A percentile compares a stretch with the other conserved stretches of the same genome.
phyloP scores from a whole-genome alignment of 1,139 yeast genomes.

The Nakaseomyces nivariensis region DNA sequence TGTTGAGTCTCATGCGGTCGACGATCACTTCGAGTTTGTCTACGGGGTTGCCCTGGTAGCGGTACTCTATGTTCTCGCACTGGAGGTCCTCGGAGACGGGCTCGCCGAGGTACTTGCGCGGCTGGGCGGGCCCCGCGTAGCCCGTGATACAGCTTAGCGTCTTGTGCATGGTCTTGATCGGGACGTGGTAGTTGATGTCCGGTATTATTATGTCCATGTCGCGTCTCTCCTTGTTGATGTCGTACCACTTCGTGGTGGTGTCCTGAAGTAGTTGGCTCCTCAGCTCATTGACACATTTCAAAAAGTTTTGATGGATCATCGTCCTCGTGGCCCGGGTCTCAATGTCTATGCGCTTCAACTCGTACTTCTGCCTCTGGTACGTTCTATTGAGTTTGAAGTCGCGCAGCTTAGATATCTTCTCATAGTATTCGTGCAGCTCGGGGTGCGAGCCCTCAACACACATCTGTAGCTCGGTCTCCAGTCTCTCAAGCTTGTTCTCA shows the following conservation, averaged over 20 bases:
- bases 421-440: conserved; percentile 55
- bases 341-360: conserved; percentile 62
- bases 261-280: conserved; percentile 56
- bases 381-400: conserved; percentile 63
- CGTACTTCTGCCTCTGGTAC: conserved; percentile 59
- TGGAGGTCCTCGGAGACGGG: conserved; percentile 26
- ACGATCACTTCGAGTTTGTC: conserved; percentile 31
- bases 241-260: conserved; percentile 87
- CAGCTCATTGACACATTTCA: conserved; percentile 57
- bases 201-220: conserved; percentile 68
- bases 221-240: conserved; percentile 80
- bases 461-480: conserved; percentile 75
- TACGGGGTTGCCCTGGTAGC: conserved; percentile 29
- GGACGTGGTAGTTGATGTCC: conserved; percentile 31
- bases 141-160: conserved; percentile 31
- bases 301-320: conserved; percentile 75
- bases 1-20: conserved; percentile 35
- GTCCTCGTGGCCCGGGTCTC: conserved; percentile 77
- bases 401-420: conserved; percentile 60
- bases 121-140: conserved; percentile 30
- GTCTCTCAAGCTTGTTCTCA: conserved; percentile 61
- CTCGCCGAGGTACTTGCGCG: conserved; percentile 23
- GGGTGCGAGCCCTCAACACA: conserved; percentile 91
- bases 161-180: conserved; percentile 26
- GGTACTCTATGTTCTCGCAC: conserved; percentile 28